Evolutionary conservation across 2,329 filamentous ascomycete genomes (phyloP).

Genomic region (Stachybotrys echinatus): DNA sequence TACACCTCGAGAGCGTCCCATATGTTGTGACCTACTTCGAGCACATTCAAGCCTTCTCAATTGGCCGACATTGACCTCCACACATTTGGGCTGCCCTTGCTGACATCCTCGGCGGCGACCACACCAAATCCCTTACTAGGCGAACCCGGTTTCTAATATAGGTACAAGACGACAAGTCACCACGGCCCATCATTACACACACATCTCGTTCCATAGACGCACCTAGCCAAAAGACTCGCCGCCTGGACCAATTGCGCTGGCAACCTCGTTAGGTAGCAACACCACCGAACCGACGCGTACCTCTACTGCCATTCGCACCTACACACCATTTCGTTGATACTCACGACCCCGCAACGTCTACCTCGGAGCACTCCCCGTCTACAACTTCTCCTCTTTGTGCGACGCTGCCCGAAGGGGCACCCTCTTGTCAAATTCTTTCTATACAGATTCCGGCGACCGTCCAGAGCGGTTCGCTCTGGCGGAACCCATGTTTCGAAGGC

Average conservation of each 20-base stretch:
- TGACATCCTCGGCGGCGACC: not conserved
- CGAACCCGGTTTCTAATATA: not conserved
- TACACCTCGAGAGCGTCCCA: not conserved
- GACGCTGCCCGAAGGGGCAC: conserved; percentile 50
- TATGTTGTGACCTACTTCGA: not conserved
- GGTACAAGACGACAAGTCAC: not conserved
- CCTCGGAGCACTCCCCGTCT: conserved; percentile 12
- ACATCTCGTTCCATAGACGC: too few species aligned
- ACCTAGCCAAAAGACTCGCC: not conserved
- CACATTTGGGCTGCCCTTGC: not conserved
- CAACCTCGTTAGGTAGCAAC: conserved; percentile 15
- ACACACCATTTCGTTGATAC: conserved; percentile 10
- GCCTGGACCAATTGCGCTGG: conserved; percentile 6
- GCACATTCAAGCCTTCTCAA: not conserved
- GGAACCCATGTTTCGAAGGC: conserved; percentile 67
- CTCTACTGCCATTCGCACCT: not conserved
- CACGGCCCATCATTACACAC: not conserved
- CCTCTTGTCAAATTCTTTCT: conserved; percentile 50
- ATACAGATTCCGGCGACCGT: conserved; percentile 61
- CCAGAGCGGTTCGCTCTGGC: conserved; percentile 73
- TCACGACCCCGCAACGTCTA: conserved; percentile 19
- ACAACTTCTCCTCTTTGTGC: conserved; percentile 17
- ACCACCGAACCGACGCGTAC: conserved; percentile 7
- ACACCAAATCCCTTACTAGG: not conserved
- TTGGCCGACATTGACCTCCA: too few species aligned